A percentile compares a stretch with the other conserved stretches of the same genome.
These are phyloP conservation scores for Peribolospora baueri DNA, from an alignment of 768 basidiomycete genomes.

Conservation along the genomic window DNA sequence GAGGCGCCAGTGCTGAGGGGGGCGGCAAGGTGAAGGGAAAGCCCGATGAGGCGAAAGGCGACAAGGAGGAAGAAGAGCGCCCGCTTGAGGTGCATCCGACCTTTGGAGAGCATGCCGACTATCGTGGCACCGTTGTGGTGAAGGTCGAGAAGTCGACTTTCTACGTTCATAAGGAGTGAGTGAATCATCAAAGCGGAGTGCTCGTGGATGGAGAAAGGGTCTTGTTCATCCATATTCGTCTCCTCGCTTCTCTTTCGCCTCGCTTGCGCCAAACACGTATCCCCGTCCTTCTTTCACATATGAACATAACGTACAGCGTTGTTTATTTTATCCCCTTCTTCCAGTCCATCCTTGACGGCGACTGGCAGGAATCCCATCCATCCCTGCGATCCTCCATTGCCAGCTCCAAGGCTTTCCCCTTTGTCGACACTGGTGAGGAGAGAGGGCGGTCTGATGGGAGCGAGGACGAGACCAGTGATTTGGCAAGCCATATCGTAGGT, in stretches of 20 bases:
- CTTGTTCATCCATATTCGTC: too few species aligned
- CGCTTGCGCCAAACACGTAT: too few species aligned
- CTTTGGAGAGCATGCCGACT: not conserved
- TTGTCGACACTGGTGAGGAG: not conserved
- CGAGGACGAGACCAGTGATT: not conserved
- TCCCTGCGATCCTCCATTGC: too few species aligned
- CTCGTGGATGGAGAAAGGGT: too few species aligned
- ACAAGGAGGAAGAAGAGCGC: not conserved
- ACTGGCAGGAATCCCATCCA: constrained; percentile 5
- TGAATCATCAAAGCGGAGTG: too few species aligned
- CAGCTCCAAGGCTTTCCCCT: too few species aligned
- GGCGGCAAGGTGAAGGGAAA: not conserved
- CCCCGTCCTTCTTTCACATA: too few species aligned
- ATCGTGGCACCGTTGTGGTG: constrained; percentile 4
- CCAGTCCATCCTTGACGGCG: constrained; percentile 1
- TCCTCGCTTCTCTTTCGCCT: too few species aligned
- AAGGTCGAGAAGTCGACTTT: constrained; percentile 2
- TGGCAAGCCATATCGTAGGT: not conserved
- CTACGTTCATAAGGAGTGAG: constrained; percentile 3
- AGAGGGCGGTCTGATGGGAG: not conserved
- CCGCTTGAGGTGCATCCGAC: not conserved
- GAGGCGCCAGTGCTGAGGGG: too few species aligned
- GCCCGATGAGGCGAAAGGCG: constrained; percentile 4
- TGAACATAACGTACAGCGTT: not conserved
- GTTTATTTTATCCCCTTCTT: constrained; percentile 5